phyloP scores from a whole-genome alignment of 192 early-diverging fungal genomes.

The Podochytrium sp. region DNA sequence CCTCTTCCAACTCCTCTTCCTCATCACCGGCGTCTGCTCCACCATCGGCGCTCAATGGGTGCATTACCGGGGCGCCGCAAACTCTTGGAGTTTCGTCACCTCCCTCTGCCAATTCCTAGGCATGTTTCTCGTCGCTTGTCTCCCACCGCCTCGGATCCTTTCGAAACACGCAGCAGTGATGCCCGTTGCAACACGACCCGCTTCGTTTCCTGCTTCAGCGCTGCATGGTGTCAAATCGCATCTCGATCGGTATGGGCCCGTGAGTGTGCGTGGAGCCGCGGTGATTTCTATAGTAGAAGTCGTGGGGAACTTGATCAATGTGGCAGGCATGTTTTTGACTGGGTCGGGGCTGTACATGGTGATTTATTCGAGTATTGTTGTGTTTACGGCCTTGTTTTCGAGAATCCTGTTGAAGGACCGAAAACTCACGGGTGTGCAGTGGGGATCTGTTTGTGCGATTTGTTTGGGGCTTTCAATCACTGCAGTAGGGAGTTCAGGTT shows the following conservation, averaged over 20 bases:
- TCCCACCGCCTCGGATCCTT: slow-evolving; percentile 7
- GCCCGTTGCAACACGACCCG: neutral
- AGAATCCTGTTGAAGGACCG: slow-evolving; percentile 30
- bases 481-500: slow-evolving; percentile 19
- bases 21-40: slow-evolving; percentile 14
- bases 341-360: slow-evolving; percentile 32
- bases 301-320: slow-evolving; percentile 20
- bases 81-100: slow-evolving; percentile 22
- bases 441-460: slow-evolving; percentile 43
- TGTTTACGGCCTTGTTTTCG: slow-evolving; percentile 42
- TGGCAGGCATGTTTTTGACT: slow-evolving; percentile 28
- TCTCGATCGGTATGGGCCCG: slow-evolving; percentile 5
- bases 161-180: neutral
- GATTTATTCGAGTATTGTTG: slow-evolving; percentile 47
- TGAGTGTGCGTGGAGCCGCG: slow-evolving; percentile 2
- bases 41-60: slow-evolving; percentile 33
- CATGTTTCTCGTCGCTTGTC: slow-evolving; percentile 21
- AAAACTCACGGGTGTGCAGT: slow-evolving; percentile 26
- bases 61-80: slow-evolving; percentile 28
- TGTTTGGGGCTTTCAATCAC: slow-evolving; percentile 45
- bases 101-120: slow-evolving; percentile 19
- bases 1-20: slow-evolving; percentile 21
- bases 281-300: slow-evolving; percentile 21
- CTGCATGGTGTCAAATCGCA: neutral
- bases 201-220: neutral